A percentile compares a stretch with the other conserved stretches of the same genome.
These are phyloP conservation scores for Fraxinus sp. DNA, from an alignment of 305 asterid genomes.

Conservation along the genomic window DNA sequence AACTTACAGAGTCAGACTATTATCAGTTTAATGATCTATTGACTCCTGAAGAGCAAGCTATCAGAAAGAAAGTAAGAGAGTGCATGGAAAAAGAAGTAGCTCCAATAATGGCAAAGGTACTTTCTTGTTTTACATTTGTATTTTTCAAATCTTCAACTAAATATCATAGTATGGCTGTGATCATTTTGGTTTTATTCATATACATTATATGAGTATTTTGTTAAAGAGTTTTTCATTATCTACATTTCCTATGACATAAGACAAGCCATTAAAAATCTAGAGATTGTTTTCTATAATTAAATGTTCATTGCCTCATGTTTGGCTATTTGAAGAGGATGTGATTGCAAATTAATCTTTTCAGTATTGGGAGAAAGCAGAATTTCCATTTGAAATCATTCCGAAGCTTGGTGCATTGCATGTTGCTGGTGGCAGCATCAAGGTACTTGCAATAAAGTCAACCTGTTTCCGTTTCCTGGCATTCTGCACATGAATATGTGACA, in stretches of 20 bases:
- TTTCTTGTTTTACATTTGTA: background rate
- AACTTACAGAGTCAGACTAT: constrained; percentile 60
- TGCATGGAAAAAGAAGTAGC: constrained; percentile 73
- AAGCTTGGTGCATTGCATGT: constrained; percentile 68
- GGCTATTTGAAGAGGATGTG: constrained; percentile 13
- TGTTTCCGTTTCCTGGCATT: constrained; percentile 4
- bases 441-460: constrained; percentile 16
- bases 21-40: constrained; percentile 60
- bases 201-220: background rate
- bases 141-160: background rate
- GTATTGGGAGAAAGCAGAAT: constrained; percentile 99
- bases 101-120: constrained; percentile 70
- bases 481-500: constrained; percentile 3
- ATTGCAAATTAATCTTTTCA: constrained; percentile 32
- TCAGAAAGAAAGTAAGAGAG: constrained; percentile 55
- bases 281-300: constrained; percentile 14
- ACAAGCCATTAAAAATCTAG: background rate
- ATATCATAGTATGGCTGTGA: background rate
- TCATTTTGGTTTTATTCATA: background rate
- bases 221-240: background rate
- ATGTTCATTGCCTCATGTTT: background rate
- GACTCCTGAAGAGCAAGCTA: constrained; percentile 60
- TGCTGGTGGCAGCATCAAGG: constrained; percentile 93
- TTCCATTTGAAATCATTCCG: constrained; percentile 92
- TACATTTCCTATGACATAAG: background rate